These are phyloP conservation scores for Colletotrichum tofieldiae DNA, from an alignment of 2,329 filamentous ascomycete species.

Conservation along the genomic window DNA sequence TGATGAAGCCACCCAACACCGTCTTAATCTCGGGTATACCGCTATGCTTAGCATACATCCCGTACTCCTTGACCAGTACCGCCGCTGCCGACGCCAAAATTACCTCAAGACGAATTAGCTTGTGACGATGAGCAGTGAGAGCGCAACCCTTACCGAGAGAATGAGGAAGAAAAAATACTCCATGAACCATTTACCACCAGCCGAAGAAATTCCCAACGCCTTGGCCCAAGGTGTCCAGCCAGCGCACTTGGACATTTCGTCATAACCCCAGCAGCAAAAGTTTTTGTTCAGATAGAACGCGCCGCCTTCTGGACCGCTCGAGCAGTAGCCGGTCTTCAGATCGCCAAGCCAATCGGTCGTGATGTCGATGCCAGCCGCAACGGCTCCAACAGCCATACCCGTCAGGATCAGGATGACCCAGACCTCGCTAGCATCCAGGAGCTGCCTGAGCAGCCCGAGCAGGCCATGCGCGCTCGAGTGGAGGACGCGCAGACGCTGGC, in stretches of 20 bases:
- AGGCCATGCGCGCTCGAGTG: constrained; percentile 79
- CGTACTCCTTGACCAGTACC: constrained; percentile 86
- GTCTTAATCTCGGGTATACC: constrained; percentile 99
- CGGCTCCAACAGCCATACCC: constrained; percentile 84
- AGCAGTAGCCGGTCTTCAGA: constrained; percentile 91
- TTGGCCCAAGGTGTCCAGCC: constrained; percentile 92
- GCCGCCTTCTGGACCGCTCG: constrained; percentile 81
- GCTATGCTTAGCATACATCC: constrained; percentile 91
- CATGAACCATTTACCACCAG: constrained; percentile 82
- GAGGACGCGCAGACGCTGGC: constrained; percentile 86
- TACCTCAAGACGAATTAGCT: constrained; percentile 64
- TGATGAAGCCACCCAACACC: constrained; percentile 93
- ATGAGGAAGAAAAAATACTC: constrained; percentile 90
- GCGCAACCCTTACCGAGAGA: constrained; percentile 77
- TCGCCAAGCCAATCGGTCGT: constrained; percentile 95
- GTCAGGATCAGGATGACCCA: constrained; percentile 92
- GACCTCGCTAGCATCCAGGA: constrained; percentile 89
- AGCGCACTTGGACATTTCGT: constrained; percentile 84
- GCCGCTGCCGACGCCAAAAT: constrained; percentile 85
- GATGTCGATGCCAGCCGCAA: constrained; percentile 92
- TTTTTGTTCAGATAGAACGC: constrained; percentile 91
- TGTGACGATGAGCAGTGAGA: background rate
- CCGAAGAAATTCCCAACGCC: constrained; percentile 77
- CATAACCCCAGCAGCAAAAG: constrained; percentile 95
- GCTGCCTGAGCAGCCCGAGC: constrained; percentile 78